Evolutionary conservation across 495 filamentous ascomycete species (phyloP).

Genomic region (Aspergillus affinis): DNA sequence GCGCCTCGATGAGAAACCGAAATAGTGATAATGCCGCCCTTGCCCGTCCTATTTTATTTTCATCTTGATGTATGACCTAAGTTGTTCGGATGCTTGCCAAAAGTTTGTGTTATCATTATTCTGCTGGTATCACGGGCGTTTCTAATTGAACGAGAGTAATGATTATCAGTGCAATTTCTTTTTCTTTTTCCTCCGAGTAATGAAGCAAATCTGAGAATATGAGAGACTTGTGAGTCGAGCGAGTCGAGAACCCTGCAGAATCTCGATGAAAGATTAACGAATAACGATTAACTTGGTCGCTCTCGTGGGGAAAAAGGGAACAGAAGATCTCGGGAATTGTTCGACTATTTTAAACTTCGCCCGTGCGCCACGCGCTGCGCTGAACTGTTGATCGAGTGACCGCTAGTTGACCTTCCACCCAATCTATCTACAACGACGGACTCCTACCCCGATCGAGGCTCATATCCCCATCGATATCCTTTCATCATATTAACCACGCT

Average conservation of each 20-base stretch:
- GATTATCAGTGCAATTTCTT: constrained; percentile 2
- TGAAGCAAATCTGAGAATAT: background rate
- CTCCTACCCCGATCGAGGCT: background rate
- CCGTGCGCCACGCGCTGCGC: background rate
- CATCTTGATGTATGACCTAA: background rate
- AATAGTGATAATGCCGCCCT: background rate
- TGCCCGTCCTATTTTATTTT: background rate
- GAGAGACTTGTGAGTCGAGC: too few species aligned
- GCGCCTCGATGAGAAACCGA: background rate
- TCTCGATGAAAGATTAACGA: background rate
- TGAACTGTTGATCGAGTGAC: background rate
- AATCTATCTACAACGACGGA: constrained; percentile 3
- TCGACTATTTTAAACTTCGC: background rate
- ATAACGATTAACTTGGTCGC: too few species aligned
- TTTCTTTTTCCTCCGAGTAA: background rate
- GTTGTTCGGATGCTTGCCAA: constrained; percentile 5
- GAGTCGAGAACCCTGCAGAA: background rate
- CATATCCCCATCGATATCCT: background rate
- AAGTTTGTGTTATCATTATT: constrained; percentile 15
- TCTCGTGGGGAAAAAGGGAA: background rate
- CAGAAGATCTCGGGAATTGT: background rate
- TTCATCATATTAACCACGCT: background rate
- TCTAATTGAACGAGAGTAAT: constrained; percentile 11
- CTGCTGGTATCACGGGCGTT: constrained; percentile 14
- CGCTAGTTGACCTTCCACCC: background rate